A percentile compares a stretch with the other conserved stretches of the same genome.
These are phyloP conservation scores for Coccomyxa sp. DNA, from an alignment of 139 green algal genomes.

Conservation along the genomic window DNA sequence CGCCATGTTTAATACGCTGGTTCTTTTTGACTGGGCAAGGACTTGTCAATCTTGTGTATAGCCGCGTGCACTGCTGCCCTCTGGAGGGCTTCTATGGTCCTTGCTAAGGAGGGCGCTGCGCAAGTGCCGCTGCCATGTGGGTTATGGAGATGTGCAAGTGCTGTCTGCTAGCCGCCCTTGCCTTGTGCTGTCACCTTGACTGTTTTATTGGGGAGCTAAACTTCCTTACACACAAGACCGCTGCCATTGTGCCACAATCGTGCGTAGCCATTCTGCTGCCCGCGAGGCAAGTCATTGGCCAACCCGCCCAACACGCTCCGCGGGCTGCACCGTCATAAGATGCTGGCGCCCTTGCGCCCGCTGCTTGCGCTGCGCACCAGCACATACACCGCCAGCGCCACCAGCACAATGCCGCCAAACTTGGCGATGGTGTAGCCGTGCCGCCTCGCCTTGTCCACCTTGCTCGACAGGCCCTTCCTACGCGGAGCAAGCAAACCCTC, in stretches of 20 bases:
- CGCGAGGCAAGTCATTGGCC: background rate
- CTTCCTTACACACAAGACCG: constrained; percentile 5
- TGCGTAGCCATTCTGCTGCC: background rate
- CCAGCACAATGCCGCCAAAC: background rate
- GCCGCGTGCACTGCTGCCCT: too few species aligned
- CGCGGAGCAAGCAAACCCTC: background rate
- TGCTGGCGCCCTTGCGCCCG: background rate
- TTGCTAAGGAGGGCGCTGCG: too few species aligned
- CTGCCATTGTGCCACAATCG: constrained; percentile 8
- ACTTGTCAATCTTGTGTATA: too few species aligned
- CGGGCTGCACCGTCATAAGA: constrained; percentile 20
- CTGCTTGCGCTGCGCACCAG: background rate
- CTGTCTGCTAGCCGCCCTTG: too few species aligned
- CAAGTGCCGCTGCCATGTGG: too few species aligned
- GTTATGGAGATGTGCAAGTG: too few species aligned
- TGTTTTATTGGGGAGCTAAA: too few species aligned
- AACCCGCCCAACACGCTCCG: background rate
- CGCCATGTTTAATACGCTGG: too few species aligned
- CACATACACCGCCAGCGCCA: background rate
- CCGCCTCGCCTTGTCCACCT: background rate
- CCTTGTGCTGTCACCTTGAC: too few species aligned
- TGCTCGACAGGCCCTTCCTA: background rate
- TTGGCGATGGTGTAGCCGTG: too few species aligned
- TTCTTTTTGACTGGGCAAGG: too few species aligned
- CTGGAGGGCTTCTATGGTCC: too few species aligned